phyloP scores from a whole-genome alignment of 331 rosid genomes.

The Quercus tomentella region DNA sequence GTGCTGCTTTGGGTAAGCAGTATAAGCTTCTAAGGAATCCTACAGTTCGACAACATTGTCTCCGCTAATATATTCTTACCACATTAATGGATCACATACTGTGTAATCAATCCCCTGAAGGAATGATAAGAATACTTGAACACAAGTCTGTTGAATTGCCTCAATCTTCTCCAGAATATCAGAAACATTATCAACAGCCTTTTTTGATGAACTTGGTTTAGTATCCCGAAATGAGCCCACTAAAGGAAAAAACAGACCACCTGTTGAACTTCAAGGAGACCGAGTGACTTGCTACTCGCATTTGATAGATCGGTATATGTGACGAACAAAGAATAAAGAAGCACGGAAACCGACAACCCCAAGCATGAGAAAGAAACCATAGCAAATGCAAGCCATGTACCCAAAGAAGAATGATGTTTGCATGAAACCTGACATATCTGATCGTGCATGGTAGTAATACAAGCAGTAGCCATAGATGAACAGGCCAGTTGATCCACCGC shows the following conservation, averaged over 20 bases:
- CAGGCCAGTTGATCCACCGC: conserved; percentile 54
- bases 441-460: conserved; percentile 44
- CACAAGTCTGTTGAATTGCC: background rate
- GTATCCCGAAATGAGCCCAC: background rate
- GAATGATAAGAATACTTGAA: background rate
- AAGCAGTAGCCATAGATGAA: conserved; percentile 45
- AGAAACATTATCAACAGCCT: background rate
- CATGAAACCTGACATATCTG: conserved; percentile 56
- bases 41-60: background rate
- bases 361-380: conserved; percentile 56
- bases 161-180: background rate
- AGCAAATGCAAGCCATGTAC: conserved; percentile 57
- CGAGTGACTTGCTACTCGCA: conserved; percentile 30
- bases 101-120: background rate
- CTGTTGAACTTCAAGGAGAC: background rate
- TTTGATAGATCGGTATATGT: conserved; percentile 43
- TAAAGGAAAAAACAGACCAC: background rate
- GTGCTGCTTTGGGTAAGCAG: background rate
- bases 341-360: conserved; percentile 49
- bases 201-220: background rate
- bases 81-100: background rate
- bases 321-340: conserved; percentile 40
- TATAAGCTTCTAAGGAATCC: background rate
- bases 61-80: background rate
- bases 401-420: conserved; percentile 56